Evolutionary conservation across 306 rosid genomes (phyloP).

Genomic region (Astragalus membranaceus): DNA sequence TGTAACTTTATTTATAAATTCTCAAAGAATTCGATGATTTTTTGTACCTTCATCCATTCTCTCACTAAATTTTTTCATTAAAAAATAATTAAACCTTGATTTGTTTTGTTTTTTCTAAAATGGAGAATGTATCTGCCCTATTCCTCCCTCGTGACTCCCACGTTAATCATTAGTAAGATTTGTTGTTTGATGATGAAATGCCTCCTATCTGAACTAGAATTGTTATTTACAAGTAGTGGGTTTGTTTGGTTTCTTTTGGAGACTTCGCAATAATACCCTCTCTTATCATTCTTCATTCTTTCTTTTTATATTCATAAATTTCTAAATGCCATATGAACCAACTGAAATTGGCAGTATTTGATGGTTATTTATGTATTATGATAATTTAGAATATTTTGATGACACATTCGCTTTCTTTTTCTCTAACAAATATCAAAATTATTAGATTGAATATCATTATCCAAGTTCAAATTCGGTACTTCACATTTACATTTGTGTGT

Average conservation of each 20-base stretch:
- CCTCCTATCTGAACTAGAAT: neutral
- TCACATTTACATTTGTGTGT: no score
- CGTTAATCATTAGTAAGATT: conserved; percentile 4
- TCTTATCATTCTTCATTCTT: neutral
- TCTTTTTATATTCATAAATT: neutral
- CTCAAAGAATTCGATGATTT: no score
- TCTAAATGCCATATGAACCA: neutral
- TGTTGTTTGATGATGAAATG: neutral
- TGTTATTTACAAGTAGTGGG: neutral
- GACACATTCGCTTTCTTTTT: no score
- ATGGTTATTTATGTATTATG: neutral
- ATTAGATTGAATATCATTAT: no score
- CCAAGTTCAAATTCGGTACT: no score
- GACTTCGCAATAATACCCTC: conserved; percentile 4
- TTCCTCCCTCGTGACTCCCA: neutral
- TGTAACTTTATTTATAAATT: no score
- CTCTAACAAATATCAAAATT: no score
- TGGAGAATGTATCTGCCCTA: neutral
- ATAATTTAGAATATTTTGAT: no score
- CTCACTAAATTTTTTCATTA: no score
- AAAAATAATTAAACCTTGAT: no score
- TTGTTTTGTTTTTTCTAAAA: neutral
- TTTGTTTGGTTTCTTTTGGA: conserved; percentile 15
- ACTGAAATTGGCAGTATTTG: neutral
- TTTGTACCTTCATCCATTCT: no score